Evolutionary conservation across 345 rosid genomes (phyloP), one percentile per base, ranked within the genome.

Genomic region (Heritiera littoralis): DNA sequence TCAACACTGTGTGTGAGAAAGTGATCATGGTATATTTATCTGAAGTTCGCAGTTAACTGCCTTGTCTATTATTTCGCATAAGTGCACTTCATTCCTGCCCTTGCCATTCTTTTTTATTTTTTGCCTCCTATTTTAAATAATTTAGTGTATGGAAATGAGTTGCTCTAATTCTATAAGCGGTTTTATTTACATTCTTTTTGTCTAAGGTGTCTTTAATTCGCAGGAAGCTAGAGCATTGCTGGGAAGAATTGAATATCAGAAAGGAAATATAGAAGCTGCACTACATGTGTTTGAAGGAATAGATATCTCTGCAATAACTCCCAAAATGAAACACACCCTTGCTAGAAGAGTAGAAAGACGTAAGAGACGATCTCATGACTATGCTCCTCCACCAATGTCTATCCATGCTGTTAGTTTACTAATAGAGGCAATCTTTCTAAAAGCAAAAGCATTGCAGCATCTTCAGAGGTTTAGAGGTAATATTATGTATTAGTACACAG

Each of bases 141-240:
- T 1, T 45, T 58, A 11, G 32, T 49, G 28, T 38, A 52, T 66
- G 32, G 55, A 49, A 77, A 35, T 9, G 54, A 60, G 75, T 72
- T 72, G 61, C 3, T 3, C 28, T 32, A 49, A 4, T 63, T 67
- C 67, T 72, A 14, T 23, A 49, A 75, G 17, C 63, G 28, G 45
- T 54, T n/a, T 65, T 64, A 10, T 18, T 40, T 54, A 46, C 66
- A 54, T 59, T 74, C 48, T 61, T 65, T 68, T 32, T 71, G 80
- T 55, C 32, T 54, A 51, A 83, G 59, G 18, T 80, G 28, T 68
- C 61, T 79, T 51, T 32, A 46, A 69, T 81, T 70, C 71, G 45
- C 81, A 93, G 98, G 97, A 93, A 84, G 98, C 94, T 35, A 90
- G 98, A 77, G 97, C 98, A 40, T 83, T 92, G 82, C 79, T 92